phyloP scores from a whole-genome alignment of 2,329 filamentous ascomycete species.

The Hymenoscyphus occultus region DNA sequence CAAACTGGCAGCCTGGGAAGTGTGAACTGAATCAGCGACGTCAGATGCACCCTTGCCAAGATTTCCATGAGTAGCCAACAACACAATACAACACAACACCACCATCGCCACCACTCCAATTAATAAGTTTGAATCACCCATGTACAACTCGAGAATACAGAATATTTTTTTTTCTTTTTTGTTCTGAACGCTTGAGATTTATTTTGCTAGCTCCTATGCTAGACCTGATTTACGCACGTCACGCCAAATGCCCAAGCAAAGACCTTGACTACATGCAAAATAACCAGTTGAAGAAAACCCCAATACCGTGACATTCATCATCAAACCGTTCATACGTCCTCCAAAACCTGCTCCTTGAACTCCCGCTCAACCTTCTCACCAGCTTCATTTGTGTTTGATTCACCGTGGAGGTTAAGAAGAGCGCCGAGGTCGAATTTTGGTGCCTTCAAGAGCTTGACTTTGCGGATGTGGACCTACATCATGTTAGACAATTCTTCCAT shows the following conservation, averaged over 20 bases:
- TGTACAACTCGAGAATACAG: not conserved
- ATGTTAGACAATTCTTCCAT: constrained; percentile 37
- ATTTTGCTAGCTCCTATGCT: constrained; percentile 36
- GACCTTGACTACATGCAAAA: constrained; percentile 37
- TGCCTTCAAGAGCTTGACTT: constrained; percentile 98
- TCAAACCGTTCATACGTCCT: constrained; percentile 72
- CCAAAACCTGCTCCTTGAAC: constrained; percentile 97
- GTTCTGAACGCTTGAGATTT: constrained; percentile 33
- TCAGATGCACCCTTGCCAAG: constrained; percentile 24
- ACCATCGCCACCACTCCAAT: no score
- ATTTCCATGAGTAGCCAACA: constrained; percentile 3
- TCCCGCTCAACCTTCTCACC: constrained; percentile 98
- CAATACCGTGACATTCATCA: constrained; percentile 23
- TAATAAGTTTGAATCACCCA: constrained; percentile 13
- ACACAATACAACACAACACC: constrained; percentile 6
- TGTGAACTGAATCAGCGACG: constrained; percentile 17
- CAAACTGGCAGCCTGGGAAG: constrained; percentile 1
- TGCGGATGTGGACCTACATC: constrained; percentile 95
- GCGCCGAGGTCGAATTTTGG: constrained; percentile 99
- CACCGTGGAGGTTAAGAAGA: constrained; percentile 94
- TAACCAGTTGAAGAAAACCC: constrained; percentile 35
- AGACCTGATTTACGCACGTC: constrained; percentile 33
- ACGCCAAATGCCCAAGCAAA: constrained; percentile 37
- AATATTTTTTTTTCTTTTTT: constrained; percentile 16
- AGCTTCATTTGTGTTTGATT: constrained; percentile 92